phyloP scores from a whole-genome alignment of 2,329 filamentous ascomycete genomes.

The Verticillium longisporum region DNA sequence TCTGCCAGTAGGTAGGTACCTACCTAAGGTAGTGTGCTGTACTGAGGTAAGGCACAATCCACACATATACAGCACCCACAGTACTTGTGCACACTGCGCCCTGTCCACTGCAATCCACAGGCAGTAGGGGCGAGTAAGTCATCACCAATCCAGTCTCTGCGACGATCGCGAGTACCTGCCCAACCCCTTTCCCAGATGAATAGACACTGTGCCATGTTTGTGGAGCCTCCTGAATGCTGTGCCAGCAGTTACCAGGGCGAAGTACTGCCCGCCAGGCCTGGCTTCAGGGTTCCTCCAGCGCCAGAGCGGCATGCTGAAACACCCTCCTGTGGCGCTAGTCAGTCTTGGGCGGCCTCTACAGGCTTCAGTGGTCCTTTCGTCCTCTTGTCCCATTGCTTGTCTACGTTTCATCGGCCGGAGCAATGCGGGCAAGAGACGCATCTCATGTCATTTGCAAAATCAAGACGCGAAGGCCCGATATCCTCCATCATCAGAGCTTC shows the following conservation, averaged over 20 bases:
- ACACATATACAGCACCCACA: not conserved
- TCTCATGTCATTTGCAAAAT: not conserved
- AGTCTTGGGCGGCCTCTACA: not conserved
- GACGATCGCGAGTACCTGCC: not conserved
- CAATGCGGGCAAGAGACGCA: not conserved
- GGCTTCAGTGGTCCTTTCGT: not conserved
- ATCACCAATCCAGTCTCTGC: not conserved
- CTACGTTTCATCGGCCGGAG: not conserved
- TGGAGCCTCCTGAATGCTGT: not conserved
- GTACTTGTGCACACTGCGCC: not conserved
- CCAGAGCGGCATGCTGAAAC: slow-evolving; percentile 8
- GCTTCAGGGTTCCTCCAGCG: not conserved
- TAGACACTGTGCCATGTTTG: not conserved
- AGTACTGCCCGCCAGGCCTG: not conserved
- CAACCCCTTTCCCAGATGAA: not conserved
- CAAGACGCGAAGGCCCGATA: not conserved
- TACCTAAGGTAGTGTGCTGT: too few relatives aligned
- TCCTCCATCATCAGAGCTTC: not conserved
- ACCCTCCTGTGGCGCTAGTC: not conserved
- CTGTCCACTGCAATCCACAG: not conserved
- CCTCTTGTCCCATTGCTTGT: not conserved
- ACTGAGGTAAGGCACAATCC: too few relatives aligned
- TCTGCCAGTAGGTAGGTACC: not conserved
- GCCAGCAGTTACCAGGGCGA: not conserved
- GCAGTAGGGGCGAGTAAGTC: not conserved